phyloP scores from a whole-genome alignment of 805 yeast species.

The Sugiyamaella valdiviana region DNA sequence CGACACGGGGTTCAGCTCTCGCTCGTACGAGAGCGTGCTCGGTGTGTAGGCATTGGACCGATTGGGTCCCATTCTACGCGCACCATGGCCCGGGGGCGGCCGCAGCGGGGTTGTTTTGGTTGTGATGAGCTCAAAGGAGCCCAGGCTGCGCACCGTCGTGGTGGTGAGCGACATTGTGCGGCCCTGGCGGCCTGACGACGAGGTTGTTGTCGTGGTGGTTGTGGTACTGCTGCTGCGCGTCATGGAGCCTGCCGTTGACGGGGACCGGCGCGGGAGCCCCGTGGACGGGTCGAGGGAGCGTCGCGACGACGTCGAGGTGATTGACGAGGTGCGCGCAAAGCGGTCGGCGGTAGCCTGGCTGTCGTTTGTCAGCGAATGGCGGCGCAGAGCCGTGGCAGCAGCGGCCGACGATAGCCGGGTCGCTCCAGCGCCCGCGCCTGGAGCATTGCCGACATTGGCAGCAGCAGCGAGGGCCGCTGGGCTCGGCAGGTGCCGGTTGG shows the following conservation, averaged over 20 bases:
- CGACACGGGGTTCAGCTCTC: slow-evolving; percentile 24
- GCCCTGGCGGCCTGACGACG: slow-evolving; percentile 28
- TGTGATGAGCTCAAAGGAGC: slow-evolving; percentile 32
- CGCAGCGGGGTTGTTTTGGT: slow-evolving; percentile 24
- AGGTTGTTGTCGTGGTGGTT: slow-evolving; percentile 25
- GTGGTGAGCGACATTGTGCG: slow-evolving; percentile 34
- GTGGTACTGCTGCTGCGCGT: slow-evolving; percentile 13
- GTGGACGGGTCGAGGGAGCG: slow-evolving; percentile 4
- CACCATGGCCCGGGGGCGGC: slow-evolving; percentile 8
- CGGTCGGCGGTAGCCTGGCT: slow-evolving; percentile 10
- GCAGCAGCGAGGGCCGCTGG: slow-evolving; percentile 62
- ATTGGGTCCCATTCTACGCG: slow-evolving; percentile 4
- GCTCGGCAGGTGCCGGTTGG: slow-evolving; percentile 23
- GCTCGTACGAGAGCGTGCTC: slow-evolving; percentile 22
- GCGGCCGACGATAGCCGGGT: slow-evolving; percentile 26
- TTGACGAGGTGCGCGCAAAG: slow-evolving; percentile 21
- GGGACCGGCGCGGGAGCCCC: slow-evolving; percentile 5
- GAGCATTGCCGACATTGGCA: slow-evolving; percentile 26
- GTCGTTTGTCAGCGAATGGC: slow-evolving; percentile 23
- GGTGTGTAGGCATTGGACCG: slow-evolving; percentile 18
- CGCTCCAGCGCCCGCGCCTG: neutral
- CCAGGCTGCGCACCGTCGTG: slow-evolving; percentile 32
- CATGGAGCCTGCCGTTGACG: slow-evolving; percentile 13
- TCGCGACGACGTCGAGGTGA: slow-evolving; percentile 9
- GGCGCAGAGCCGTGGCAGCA: slow-evolving; percentile 33